These are phyloP conservation scores for Suillus decipiens DNA, from an alignment of 768 basidiomycete species.

Conservation along the genomic window DNA sequence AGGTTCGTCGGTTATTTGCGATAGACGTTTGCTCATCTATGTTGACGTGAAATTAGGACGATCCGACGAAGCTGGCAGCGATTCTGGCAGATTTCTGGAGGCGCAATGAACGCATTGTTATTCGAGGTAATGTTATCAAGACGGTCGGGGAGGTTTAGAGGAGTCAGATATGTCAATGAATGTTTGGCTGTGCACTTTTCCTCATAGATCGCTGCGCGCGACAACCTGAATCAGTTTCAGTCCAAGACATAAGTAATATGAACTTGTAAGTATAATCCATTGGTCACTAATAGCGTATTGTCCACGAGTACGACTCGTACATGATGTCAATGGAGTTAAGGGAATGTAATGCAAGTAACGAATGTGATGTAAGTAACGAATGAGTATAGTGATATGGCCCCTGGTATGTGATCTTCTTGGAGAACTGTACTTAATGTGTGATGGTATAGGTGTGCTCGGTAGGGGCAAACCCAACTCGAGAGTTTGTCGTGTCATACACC, in stretches of 20 bases:
- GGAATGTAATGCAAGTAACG: neutral
- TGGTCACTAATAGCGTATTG: neutral
- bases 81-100: conserved; percentile 89
- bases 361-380: neutral
- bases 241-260: neutral
- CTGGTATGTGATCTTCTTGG: neutral
- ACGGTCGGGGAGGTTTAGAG: conserved; percentile 51
- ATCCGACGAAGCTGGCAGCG: conserved; percentile 78
- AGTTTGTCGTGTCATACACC: conserved; percentile 35
- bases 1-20: conserved; percentile 50
- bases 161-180: neutral
- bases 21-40: neutral
- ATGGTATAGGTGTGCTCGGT: conserved; percentile 29
- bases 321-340: neutral
- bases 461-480: conserved; percentile 35
- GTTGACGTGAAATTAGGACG: conserved; percentile 58
- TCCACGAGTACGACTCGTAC: neutral
- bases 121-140: conserved; percentile 51
- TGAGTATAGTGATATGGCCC: neutral
- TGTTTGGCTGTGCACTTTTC: neutral
- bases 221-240: neutral
- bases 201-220: neutral
- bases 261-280: neutral
- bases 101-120: conserved; percentile 74
- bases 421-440: neutral